Percentiles rank a stretch among this genome's conserved stretches.
phyloP scores from a whole-genome alignment of 495 filamentous ascomycete genomes.

The Penicillium silybi region DNA sequence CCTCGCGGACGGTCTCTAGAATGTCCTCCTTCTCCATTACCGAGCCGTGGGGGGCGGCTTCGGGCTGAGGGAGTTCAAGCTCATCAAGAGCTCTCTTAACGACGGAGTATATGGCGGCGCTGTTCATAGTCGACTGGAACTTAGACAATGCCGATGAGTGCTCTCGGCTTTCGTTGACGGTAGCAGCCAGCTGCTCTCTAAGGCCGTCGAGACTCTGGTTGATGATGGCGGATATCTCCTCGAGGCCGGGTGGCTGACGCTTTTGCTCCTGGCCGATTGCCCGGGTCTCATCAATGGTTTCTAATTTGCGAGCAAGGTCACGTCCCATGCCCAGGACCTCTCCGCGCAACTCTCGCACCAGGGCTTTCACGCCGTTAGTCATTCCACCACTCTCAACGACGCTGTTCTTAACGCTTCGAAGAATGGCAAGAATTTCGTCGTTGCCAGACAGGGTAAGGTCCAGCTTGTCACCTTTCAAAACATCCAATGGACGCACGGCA shows the following conservation, averaged over 20 bases:
- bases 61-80: constrained; percentile 37
- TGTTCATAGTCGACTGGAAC: constrained; percentile 56
- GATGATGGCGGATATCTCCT: constrained; percentile 73
- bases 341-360: constrained; percentile 82
- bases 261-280: constrained; percentile 36
- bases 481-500: constrained; percentile 22
- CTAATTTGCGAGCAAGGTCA: constrained; percentile 77
- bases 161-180: constrained; percentile 69
- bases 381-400: constrained; percentile 79
- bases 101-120: constrained; percentile 75
- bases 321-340: constrained; percentile 93
- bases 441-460: constrained; percentile 30
- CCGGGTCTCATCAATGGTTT: constrained; percentile 53
- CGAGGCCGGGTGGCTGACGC: constrained; percentile 49
- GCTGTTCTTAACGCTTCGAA: constrained; percentile 81
- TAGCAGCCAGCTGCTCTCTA: constrained; percentile 69
- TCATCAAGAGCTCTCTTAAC: constrained; percentile 76
- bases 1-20: constrained; percentile 76
- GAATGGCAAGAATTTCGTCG: constrained; percentile 66
- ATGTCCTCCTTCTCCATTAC: constrained; percentile 72
- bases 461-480: constrained; percentile 17
- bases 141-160: constrained; percentile 53
- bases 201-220: constrained; percentile 75
- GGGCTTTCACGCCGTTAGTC: constrained; percentile 83
- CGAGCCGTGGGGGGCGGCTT: constrained; percentile 30